These are phyloP conservation scores for Clarireedia homoeocarpa DNA, from an alignment of 2,329 filamentous ascomycete species.

Conservation along the genomic window DNA sequence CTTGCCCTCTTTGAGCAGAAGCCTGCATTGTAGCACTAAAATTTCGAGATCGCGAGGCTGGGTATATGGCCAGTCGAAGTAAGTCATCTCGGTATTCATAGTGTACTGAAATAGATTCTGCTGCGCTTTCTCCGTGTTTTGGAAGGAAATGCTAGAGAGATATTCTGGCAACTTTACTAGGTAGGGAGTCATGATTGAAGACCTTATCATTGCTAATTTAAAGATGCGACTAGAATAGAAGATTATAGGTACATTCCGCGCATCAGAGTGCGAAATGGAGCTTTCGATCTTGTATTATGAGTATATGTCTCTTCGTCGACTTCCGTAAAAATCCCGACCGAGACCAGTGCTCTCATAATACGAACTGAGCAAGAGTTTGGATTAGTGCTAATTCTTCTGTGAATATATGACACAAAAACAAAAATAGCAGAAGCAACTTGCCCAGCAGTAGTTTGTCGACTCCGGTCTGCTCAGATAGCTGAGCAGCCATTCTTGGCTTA, in stretches of 20 bases:
- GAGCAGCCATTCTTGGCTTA: not conserved
- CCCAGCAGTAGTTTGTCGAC: not conserved
- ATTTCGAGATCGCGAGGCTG: not conserved
- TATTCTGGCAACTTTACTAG: not conserved
- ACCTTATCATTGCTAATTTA: not conserved
- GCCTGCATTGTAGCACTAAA: not conserved
- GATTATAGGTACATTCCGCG: not conserved
- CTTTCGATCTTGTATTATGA: not conserved
- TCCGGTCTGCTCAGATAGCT: not conserved
- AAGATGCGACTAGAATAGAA: not conserved
- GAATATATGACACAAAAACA: not conserved
- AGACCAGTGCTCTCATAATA: not conserved
- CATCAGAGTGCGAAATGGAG: slow-evolving; percentile 2
- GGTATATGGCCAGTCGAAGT: not conserved
- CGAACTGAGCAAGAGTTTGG: not conserved
- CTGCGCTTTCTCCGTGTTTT: not conserved
- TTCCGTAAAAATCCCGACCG: not conserved
- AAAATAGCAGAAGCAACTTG: not conserved
- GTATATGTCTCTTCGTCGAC: not conserved
- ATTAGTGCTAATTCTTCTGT: not conserved
- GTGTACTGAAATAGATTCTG: not conserved
- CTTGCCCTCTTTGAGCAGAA: not conserved
- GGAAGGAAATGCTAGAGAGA: not conserved
- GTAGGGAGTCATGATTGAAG: not conserved
- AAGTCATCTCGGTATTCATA: not conserved